Base-by-base conservation (phyloP, 163 green algal genomes). In the Chlamydomonas reinhardtii region DNA sequence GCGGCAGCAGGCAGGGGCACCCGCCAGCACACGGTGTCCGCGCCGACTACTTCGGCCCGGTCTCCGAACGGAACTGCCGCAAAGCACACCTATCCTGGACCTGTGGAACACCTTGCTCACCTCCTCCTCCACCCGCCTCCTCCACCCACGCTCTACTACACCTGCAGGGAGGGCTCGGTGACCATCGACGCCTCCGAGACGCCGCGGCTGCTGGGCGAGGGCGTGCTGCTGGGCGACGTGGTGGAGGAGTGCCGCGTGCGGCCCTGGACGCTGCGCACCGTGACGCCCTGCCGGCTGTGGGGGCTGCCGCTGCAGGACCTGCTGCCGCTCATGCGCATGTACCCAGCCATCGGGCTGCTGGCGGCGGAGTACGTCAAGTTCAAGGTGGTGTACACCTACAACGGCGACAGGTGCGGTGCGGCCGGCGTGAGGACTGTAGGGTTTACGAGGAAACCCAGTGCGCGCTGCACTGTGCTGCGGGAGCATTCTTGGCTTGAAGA, bases 241-340 rank as follows among this genome's bases (percentile, higher is more conserved):
- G 37, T 87, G 17, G 81, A 87, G 81, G 35, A 39, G 37, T 80
- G 66, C 70, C 80, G 84, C n/a, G 62, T 88, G 48, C 78, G 88
- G 34, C 80, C 77, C 25, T 92, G 84, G 75, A 90, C 88, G 29
- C 56, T 92, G n/a, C 73, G 84, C 48, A 81, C 87, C 19, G 48
- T 78, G 31, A 69, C 66, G 0, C 68, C 72, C 69, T 90, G 85
- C 73, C 70, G 82, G 73, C 75, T 90, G 69, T 92, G 88, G 88
- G 84, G 88, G 66, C 80, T 92, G n/a, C 39, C 73, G 32, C 4
- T 92, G 22, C 32, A 4, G 0, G 80, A 89, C 66, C 84, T 92
- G 68, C 86, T 70, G 73, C 88, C 88, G 68, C 76, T 92, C 39
- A 74, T 92, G 79, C 78, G 88, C 56, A 86, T 90, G 79, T 90